These are phyloP conservation scores for Rhizopus arrhizus DNA, from an alignment of 371 early-diverging fungal species.

Conservation along the genomic window DNA sequence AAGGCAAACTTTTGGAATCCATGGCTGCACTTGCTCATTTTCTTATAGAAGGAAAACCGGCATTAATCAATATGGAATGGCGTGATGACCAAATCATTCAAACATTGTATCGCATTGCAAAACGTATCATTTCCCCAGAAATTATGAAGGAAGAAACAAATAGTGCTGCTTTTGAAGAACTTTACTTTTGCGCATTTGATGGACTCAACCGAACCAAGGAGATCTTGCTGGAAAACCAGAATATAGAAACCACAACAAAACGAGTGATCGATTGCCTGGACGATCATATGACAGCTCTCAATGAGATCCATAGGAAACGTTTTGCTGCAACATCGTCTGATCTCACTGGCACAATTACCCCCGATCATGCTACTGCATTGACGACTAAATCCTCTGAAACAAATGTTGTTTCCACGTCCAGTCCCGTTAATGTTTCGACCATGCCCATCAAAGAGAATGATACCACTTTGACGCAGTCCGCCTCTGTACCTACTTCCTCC, in stretches of 20 bases:
- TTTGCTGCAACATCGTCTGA: slow-evolving; percentile 4
- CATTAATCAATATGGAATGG: slow-evolving; percentile 19
- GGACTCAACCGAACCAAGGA: slow-evolving; percentile 11
- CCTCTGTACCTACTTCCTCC: slow-evolving; percentile 6
- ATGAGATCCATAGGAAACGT: slow-evolving; percentile 6
- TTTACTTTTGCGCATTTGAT: slow-evolving; percentile 10
- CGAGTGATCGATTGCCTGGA: slow-evolving; percentile 24
- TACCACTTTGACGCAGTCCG: slow-evolving; percentile 8
- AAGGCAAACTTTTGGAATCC: slow-evolving; percentile 16
- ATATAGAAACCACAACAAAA: slow-evolving; percentile 15
- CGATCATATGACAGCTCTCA: slow-evolving; percentile 1
- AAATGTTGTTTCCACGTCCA: slow-evolving; percentile 11
- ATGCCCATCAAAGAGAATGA: slow-evolving; percentile 6
- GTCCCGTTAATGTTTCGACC: slow-evolving; percentile 9
- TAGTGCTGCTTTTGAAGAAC: slow-evolving; percentile 15
- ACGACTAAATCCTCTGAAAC: slow-evolving; percentile 11
- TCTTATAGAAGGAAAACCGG: slow-evolving; percentile 19
- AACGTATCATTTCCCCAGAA: slow-evolving; percentile 17
- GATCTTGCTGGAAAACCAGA: slow-evolving; percentile 17
- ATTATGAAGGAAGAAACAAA: slow-evolving; percentile 12
- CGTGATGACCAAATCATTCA: slow-evolving; percentile 21
- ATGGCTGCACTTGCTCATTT: slow-evolving; percentile 26
- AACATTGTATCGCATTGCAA: slow-evolving; percentile 23
- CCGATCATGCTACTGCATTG: slow-evolving; percentile 5
- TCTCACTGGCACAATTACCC: slow-evolving; percentile 11